Evolutionary conservation across 2,329 filamentous ascomycete genomes (phyloP).

Genomic region (Metarhizium guizhouense): DNA sequence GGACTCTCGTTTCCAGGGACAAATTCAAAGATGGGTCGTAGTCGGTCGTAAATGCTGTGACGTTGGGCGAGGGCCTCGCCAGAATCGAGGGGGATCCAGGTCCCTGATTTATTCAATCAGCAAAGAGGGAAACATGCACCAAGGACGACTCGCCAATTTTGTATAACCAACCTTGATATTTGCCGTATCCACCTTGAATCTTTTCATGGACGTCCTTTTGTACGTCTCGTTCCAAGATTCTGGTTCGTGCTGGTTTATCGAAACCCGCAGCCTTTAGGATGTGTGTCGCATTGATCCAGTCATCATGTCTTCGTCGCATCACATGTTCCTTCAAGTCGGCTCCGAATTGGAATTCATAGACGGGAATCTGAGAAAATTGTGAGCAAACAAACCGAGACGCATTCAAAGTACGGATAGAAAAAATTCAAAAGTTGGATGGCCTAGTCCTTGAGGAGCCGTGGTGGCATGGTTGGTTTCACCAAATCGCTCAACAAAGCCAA

Average conservation of each 20-base stretch:
- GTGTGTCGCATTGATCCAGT: slow-evolving; percentile 99
- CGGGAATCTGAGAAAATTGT: slow-evolving; percentile 61
- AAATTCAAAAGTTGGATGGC: neutral
- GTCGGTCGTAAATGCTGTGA: slow-evolving; percentile 76
- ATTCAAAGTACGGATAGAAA: too few relatives aligned
- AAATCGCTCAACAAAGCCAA: neutral
- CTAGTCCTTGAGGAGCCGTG: neutral
- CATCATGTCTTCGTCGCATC: slow-evolving; percentile 85
- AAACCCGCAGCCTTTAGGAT: slow-evolving; percentile 96
- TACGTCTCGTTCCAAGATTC: slow-evolving; percentile 92
- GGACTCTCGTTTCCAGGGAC: slow-evolving; percentile 77
- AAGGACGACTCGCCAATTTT: neutral
- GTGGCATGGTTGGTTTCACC: neutral
- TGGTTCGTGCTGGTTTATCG: slow-evolving; percentile 90
- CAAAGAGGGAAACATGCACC: neutral
- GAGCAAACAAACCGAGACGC: neutral
- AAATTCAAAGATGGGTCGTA: slow-evolving; percentile 84
- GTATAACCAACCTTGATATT: slow-evolving; percentile 71
- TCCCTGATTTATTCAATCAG: slow-evolving; percentile 45
- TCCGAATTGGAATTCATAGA: slow-evolving; percentile 87
- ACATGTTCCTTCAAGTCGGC: slow-evolving; percentile 75
- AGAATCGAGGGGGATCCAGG: slow-evolving; percentile 85
- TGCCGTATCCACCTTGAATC: slow-evolving; percentile 95
- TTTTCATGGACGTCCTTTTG: slow-evolving; percentile 97
- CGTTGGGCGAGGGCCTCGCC: slow-evolving; percentile 76